Base-by-base conservation (phyloP, 345 rosid species). In the Odontarrhena argentea region DNA sequence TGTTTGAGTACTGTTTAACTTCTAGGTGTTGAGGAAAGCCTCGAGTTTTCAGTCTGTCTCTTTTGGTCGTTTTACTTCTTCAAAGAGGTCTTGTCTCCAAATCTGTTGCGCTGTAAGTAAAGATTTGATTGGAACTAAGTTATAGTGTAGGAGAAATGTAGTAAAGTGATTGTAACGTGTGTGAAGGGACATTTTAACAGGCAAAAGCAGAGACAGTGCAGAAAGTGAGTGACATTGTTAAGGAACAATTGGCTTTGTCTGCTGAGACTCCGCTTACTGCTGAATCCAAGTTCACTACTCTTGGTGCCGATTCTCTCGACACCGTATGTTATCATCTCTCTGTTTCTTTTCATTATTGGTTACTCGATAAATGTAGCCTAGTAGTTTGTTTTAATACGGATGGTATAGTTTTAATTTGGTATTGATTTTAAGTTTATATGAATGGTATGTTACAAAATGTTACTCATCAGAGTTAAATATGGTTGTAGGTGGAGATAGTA, bases 301-400 rank as follows among this genome's bases (percentile, higher is more conserved):
- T 89, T 13, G 98, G 96, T 22, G 98, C 96, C 2, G 98, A 92
- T 76, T 89, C 98, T 22, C 96, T 92, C n/a, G 96, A 92, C 63
- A 89, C 96, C 12, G 98, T 92, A 80, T 14, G 72, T 26, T 56
- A 12, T 37, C 41, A 7, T 56, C 14, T 51, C 45, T 54, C 15
- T 0, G 0, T 36, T 53, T 52, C 49, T 43, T 42, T 28, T 28
- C 32, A 14, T 46, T 35, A 15, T 5, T 7, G 45, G 12, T 3
- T 4, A 18, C 22, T 18, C 22, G 22, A 18, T 18, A 18, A 18
- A 18, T 18, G 22, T 18, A 18, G 22, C 22, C 22, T 18, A 5
- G 15, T 38, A 0, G 15, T 42, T 42, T n/a, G 7, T 32, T 5
- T 32, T 32, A 32, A 6, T 32, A 32, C 7, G 6, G 36, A 4